Evolutionary conservation across 306 rosid species (phyloP).

Genomic region (Prunus padus): DNA sequence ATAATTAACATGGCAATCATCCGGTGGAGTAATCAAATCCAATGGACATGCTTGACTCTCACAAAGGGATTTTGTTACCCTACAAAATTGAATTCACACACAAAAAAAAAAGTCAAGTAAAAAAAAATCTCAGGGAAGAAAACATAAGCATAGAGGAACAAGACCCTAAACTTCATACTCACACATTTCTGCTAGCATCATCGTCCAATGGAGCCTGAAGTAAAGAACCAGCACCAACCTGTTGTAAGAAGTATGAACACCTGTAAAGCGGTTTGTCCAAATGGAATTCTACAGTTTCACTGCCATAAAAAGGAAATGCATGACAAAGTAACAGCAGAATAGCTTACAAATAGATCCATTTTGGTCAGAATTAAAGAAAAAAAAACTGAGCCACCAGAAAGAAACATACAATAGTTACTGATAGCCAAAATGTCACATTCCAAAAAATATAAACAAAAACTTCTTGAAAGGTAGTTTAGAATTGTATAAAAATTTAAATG

Average conservation of each 20-base stretch:
- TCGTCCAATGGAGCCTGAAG: constrained; percentile 95
- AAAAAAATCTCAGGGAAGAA: constrained; percentile 5
- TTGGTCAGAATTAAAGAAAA: not conserved
- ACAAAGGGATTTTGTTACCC: constrained; percentile 82
- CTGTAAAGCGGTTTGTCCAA: constrained; percentile 16
- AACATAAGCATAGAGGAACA: constrained; percentile 23
- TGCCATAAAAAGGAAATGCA: not conserved
- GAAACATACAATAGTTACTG: not conserved
- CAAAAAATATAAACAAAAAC: constrained; percentile 16
- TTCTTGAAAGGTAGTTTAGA: not conserved
- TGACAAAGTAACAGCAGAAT: not conserved
- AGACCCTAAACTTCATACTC: constrained; percentile 44
- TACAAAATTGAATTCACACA: constrained; percentile 36
- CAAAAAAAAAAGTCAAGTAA: not conserved
- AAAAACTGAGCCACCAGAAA: not conserved
- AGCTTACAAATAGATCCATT: not conserved
- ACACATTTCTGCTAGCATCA: constrained; percentile 69
- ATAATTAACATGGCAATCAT: constrained; percentile 95
- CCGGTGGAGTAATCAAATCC: constrained; percentile 95
- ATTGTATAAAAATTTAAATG: not conserved
- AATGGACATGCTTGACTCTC: constrained; percentile 75
- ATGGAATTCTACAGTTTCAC: constrained; percentile 1
- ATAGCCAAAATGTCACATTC: not conserved
- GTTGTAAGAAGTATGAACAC: constrained; percentile 27
- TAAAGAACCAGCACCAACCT: constrained; percentile 93